A percentile compares a stretch with the other conserved stretches of the same genome.
Conservation (phyloP, 495 filamentous ascomycete genomes). For the Xylaria bambusicola region DNA sequence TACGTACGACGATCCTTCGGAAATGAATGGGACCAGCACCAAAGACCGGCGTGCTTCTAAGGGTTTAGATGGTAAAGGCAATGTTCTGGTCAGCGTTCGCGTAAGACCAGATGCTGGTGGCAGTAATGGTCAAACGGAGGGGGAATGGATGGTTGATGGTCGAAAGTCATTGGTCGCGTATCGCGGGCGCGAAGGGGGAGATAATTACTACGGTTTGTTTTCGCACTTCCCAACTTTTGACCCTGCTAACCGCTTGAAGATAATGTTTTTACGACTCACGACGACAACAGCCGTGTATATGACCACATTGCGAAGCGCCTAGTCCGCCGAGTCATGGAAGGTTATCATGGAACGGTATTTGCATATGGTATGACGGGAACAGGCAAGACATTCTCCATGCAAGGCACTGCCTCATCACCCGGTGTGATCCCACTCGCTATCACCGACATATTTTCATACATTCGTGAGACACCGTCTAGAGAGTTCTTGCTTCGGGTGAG, state of each 20-base stretch:
- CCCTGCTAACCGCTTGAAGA: conserved; percentile 54
- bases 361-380: conserved; percentile 99
- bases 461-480: conserved; percentile 90
- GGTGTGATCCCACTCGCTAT: conserved; percentile 97
- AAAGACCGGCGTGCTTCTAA: conserved; percentile 50
- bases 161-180: conserved; percentile 79
- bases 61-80: conserved; percentile 74
- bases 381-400: conserved; percentile 99
- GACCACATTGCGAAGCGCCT: conserved; percentile 91
- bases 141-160: conserved; percentile 90
- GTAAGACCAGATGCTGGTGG: conserved; percentile 78
- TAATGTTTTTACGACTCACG: conserved; percentile 90
- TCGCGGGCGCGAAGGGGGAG: conserved; percentile 83
- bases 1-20: conserved; percentile 74
- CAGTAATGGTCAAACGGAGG: conserved; percentile 60
- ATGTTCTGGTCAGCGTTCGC: conserved; percentile 93
- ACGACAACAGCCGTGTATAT: conserved; percentile 92
- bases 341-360: conserved; percentile 97
- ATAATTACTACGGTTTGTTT: conserved; percentile 84
- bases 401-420: conserved; percentile 93
- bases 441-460: conserved; percentile 98
- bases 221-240: not conserved
- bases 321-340: conserved; percentile 96
- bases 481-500: conserved; percentile 96
- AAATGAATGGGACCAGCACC: conserved; percentile 40